Evolutionary conservation across 208 protist genomes (phyloP), one percentile per base, ranked within the genome.

Genomic region (Angomonas ambiguus): DNA sequence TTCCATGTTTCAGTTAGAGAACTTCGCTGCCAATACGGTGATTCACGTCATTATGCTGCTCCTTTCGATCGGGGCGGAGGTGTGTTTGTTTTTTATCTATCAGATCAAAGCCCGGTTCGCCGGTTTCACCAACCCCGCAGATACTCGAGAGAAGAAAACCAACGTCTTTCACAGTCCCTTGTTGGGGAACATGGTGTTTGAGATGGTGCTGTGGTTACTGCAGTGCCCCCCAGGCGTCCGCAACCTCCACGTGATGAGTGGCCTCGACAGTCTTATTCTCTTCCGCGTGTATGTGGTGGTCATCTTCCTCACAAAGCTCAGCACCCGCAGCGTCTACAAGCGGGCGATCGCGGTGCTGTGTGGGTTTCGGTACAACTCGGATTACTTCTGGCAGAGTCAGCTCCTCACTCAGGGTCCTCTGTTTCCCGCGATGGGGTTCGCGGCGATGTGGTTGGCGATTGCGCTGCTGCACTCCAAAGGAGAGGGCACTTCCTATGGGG

Each of bases 121-220:
- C 13, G 84, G 84, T 5, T 59, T 85, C 41, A 77, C 73, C 30
- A 87, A 80, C 69, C 72, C 69, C 1, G 77, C 75, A 2, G 33
- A 53, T 20, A 62, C 31, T 18, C 32, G 16, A 13, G 55, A 62
- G 28, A 51, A 32, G 22, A 30, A 38, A 38, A 45, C n/a, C 5
- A 20, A 51, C 27, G 74, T 77, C 28, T 59, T 91, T 56, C 83
- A 91, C 76, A 85, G 82, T 1, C 83, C 86, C 0, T 65, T 81
- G 53, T 27, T 82, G 60, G 53, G 30, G 11, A 31, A 31, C n/a
- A 80, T 80, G 74, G 3, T 74, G 1, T 3, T 77, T 41, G 86
- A 92, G 68, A 87, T 87, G 78, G 13, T 87, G 25, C 18, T 92
- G 25, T 92, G 86, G 83, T 68, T 89, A 22, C 63, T 92, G 25